Base-by-base conservation (phyloP, 257 asterid species). In the Phtheirospermum japonicum region DNA sequence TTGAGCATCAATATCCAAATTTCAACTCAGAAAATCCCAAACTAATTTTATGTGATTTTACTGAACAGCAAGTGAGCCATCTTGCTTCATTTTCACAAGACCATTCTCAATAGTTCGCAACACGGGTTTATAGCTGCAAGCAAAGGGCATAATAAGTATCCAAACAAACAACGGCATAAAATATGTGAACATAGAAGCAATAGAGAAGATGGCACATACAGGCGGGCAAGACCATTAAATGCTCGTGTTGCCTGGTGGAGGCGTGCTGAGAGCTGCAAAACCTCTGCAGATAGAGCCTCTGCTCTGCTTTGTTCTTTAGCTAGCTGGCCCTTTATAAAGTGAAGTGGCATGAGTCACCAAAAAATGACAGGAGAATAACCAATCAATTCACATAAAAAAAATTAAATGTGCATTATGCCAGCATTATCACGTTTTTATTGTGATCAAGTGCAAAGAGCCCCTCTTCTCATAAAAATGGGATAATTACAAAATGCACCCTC, bases 161-260 rank as follows among this genome's bases (percentile, higher is more conserved):
- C 68, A 28, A 69, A 48, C 56, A 37, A 30, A 10, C 36, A 17
- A 48, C 6, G 11, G 20, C 18, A 13, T 42, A 42, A 43, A 54
- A 26, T 11, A 19, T 3, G 10, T 14, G 31, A 74, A 39, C 7
- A 34, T 23, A 42, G 16, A 59, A 26, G 55, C 6, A 57, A 59
- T 31, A 37, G 64, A 65, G 46, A 61, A 66, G 67, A 52, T 28
- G 17, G 30, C 94, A 42, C 49, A 53, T 88, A 91, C 98, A 84
- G 81, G 81, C 95, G 95, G 9, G 87, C 60, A 57, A 91, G 91
- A 66, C 80, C 74, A 46, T 76, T 82, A 75, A 84, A 88, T 6
- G 88, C 83, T 70, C 82, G 96, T 5, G 83, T 79, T 46, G 89
- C 87, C 74, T 81, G 96, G 73, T 88, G 96, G 71, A 88, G 96